Percentiles rank a stretch among this genome's conserved stretches.
Evolutionary conservation across 148 eudicot genomes (phyloP).

Genomic region (Arbutus unedo): DNA sequence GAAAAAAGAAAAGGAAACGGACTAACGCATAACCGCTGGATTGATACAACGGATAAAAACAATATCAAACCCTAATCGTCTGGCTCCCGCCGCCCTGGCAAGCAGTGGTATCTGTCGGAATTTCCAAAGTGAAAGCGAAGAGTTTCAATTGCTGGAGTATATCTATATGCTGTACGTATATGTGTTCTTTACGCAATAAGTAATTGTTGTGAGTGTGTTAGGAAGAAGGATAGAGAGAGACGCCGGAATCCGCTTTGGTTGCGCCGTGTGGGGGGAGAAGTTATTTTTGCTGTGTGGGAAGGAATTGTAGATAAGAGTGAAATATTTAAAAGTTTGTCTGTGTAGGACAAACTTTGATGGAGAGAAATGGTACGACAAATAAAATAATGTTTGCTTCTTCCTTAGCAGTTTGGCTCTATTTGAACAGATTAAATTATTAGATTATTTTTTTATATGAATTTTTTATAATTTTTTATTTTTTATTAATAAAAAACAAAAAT

Average conservation of each 20-base stretch:
- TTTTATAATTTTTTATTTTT: no score
- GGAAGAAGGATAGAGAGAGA: background rate
- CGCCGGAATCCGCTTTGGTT: conserved; percentile 8
- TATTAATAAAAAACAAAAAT: no score
- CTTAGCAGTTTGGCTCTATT: no score
- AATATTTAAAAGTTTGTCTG: no score
- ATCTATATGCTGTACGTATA: no score
- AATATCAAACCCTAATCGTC: conserved; percentile 12
- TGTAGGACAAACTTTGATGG: no score
- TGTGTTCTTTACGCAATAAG: background rate
- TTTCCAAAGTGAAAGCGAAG: conserved; percentile 5
- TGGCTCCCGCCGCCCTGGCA: conserved; percentile 3
- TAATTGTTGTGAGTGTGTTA: background rate
- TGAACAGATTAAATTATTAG: no score
- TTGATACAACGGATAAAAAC: background rate
- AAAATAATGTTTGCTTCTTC: no score
- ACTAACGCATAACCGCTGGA: conserved; percentile 11
- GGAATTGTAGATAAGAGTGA: no score
- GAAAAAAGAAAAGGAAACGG: background rate
- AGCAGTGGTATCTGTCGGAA: background rate
- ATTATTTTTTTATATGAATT: no score
- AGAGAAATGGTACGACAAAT: no score
- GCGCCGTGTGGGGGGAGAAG: conserved; percentile 9
- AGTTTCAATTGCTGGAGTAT: background rate
- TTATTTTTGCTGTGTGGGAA: no score